phyloP scores from a whole-genome alignment of 129 eudicot species.

The Heracleum sosnowskyi region DNA sequence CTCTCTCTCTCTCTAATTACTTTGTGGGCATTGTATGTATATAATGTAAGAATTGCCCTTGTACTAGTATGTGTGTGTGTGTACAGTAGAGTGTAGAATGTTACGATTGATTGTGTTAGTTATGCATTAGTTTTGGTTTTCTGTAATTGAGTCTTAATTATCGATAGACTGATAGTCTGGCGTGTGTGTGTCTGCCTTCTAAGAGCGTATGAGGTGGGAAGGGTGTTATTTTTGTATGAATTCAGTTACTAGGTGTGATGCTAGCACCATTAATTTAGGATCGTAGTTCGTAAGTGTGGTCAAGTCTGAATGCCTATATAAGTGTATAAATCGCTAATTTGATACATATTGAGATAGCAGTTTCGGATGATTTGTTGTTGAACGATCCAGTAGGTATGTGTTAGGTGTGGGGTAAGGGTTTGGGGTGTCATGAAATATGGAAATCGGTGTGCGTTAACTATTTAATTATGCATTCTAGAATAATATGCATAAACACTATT shows the following conservation, averaged over 20 bases:
- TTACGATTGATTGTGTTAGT: too few relatives aligned
- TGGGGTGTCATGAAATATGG: neutral
- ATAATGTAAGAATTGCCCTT: neutral
- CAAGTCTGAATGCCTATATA: neutral
- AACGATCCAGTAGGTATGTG: neutral
- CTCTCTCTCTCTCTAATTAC: neutral
- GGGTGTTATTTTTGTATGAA: neutral
- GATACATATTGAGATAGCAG: neutral
- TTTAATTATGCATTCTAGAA: neutral
- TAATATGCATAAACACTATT: neutral
- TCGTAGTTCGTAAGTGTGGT: too few relatives aligned
- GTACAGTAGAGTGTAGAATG: neutral
- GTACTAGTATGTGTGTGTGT: neutral
- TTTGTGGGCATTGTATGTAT: neutral
- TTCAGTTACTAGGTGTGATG: neutral
- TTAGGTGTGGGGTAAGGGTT: neutral
- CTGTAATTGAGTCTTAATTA: neutral
- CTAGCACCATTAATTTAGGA: too few relatives aligned
- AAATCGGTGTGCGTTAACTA: neutral
- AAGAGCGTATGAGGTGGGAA: neutral
- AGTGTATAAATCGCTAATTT: too few relatives aligned
- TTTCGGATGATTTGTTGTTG: too few relatives aligned
- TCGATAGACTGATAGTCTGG: too few relatives aligned
- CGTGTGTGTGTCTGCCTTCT: too few relatives aligned
- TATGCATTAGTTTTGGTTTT: neutral